phyloP scores from a whole-genome alignment of 495 filamentous ascomycete species.

The Schizothecium vesticola region DNA sequence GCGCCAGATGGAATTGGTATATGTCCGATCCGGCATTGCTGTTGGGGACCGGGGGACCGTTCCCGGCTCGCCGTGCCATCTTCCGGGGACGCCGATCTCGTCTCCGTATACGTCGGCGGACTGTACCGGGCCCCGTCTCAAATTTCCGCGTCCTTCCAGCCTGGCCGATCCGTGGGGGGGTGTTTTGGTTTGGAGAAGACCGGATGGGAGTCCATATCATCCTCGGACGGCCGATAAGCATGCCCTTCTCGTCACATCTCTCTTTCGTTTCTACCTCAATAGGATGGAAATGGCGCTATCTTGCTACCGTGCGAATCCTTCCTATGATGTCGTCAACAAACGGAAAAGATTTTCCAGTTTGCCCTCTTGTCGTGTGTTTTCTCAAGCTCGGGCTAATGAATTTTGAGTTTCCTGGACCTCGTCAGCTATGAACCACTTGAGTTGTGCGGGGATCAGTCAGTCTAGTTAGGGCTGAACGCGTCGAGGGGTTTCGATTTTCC shows the following conservation, averaged over 20 bases:
- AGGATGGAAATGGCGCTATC: too few species aligned
- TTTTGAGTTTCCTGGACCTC: too few species aligned
- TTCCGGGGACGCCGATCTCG: not conserved
- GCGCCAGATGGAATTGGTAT: not conserved
- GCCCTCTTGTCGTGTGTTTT: not conserved
- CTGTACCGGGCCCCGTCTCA: too few species aligned
- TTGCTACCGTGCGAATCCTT: too few species aligned
- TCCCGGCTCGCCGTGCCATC: not conserved
- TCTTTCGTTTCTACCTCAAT: too few species aligned
- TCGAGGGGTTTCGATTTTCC: not conserved
- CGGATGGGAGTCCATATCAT: too few species aligned
- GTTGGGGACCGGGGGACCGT: not conserved
- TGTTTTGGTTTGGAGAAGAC: too few species aligned
- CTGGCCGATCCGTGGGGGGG: too few species aligned
- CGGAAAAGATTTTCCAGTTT: not conserved
- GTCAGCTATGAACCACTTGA: not conserved
- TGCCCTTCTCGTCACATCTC: too few species aligned
- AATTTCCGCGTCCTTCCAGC: too few species aligned
- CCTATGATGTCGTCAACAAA: not conserved
- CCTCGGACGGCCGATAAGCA: too few species aligned
- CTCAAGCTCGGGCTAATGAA: not conserved
- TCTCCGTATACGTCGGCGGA: too few species aligned
- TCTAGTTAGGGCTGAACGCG: not conserved
- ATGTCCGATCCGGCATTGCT: not conserved
- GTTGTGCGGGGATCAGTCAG: not conserved